Evolutionary conservation across 2,329 filamentous ascomycete genomes (phyloP), one percentile per base, ranked within the genome.

Genomic region (Teratosphaeria zuluensis): DNA sequence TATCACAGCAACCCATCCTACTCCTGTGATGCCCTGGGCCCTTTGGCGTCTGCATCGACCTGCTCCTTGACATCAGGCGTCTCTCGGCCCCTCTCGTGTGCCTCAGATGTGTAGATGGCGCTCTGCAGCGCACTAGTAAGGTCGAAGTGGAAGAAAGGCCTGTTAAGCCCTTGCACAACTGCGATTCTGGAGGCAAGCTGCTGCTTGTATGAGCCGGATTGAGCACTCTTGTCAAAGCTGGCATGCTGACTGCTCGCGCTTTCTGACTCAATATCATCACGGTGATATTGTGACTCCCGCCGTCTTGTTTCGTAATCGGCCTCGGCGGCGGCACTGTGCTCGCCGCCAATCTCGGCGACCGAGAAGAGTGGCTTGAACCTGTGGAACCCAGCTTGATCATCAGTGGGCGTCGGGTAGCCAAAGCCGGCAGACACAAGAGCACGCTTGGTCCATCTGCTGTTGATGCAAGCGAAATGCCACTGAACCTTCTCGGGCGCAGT

Each of bases 291-390:
- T 7, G 51, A 21, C 59, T 77, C 80, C n/a, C 59, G 55, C 68
- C 84, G 80, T 69, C 87, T 87, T 56, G 81, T 80, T 30, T 80
- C 76, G 30, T 80, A 76, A 66, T 92, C 87, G 0, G 88, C 89
- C 7, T 78, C 78, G 0, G 84, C 84, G 1, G 87, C 87, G 0
- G 88, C 88, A 4, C 86, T 89, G 56, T 84, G 76, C 4, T 78
- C 77, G 21, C 90, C 87, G 62, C 90, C 85, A 63, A 95, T 85
- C 69, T 96, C 90, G 1, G 92, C 90, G 24, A 97, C 90, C 69
- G 85, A 91, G 79, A 96, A 97, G 64, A 97, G 91, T n/a, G 91
- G 89, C 72, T 90, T 92, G 92, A 92, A 97, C 60, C 89, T 83
- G 62, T 83, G 80, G 65, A 83, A 81, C 6, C 51, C 58, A 19